phyloP scores from a whole-genome alignment of 2,329 filamentous ascomycete species.

The Dendryphion nanum region DNA sequence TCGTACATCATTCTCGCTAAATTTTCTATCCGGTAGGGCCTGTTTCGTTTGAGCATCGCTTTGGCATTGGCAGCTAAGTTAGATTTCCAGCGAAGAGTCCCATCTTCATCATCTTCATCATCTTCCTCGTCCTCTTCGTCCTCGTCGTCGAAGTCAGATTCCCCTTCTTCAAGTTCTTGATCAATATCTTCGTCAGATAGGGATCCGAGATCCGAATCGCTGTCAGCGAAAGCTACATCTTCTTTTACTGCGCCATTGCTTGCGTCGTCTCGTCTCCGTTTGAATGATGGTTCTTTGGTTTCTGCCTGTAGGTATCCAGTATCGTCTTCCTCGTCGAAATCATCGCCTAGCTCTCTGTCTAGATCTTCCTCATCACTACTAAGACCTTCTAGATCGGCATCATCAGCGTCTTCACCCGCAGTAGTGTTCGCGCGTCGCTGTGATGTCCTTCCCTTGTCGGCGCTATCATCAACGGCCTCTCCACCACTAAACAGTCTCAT shows the following conservation, averaged over 20 bases:
- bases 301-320: conserved; percentile 46
- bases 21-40: conserved; percentile 75
- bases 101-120: conserved; percentile 66
- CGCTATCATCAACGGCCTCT: conserved; percentile 60
- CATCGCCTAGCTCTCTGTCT: conserved; percentile 42
- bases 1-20: conserved; percentile 90
- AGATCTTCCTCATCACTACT: conserved; percentile 56
- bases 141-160: conserved; percentile 51
- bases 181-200: conserved; percentile 58
- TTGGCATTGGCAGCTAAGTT: conserved; percentile 76
- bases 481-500: conserved; percentile 84
- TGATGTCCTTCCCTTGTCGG: conserved; percentile 57
- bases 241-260: conserved; percentile 48
- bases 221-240: conserved; percentile 89
- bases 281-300: conserved; percentile 33
- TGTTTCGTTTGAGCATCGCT: conserved; percentile 66
- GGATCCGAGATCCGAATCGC: conserved; percentile 93
- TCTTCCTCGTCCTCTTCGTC: conserved; percentile 56
- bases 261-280: conserved; percentile 27
- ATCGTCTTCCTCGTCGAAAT: conserved; percentile 54
- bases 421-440: conserved; percentile 52
- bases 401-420: conserved; percentile 50
- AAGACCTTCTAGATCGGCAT: conserved; percentile 48
- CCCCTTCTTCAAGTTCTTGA: conserved; percentile 34
- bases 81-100: conserved; percentile 79